A percentile compares a stretch with the other conserved stretches of the same genome.
Evolutionary conservation across 176 grass and related monocot genomes (phyloP).

Genomic region (Zoysia pacifica): DNA sequence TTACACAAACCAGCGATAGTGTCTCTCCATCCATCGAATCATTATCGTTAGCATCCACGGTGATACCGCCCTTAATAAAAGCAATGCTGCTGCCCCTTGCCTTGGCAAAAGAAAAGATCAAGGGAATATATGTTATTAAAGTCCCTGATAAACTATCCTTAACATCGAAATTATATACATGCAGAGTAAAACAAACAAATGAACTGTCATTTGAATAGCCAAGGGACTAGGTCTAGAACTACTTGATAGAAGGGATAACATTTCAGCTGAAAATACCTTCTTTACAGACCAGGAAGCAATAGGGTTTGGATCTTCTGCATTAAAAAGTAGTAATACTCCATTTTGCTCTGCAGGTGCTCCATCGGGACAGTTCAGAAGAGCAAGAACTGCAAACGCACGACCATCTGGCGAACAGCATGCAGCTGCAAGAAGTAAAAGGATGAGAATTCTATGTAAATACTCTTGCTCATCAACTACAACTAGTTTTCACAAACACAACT

Average conservation of each 20-base stretch:
- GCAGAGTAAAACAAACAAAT: conserved; percentile 18
- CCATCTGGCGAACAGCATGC: conserved; percentile 57
- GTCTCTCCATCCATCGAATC: conserved; percentile 30
- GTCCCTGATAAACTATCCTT: neutral
- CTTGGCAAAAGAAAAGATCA: conserved; percentile 42
- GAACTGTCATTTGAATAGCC: neutral
- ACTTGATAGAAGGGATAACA: neutral
- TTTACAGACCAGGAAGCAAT: conserved; percentile 71
- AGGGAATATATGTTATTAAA: neutral
- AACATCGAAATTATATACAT: neutral
- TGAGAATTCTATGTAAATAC: conserved; percentile 31
- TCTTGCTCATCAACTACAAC: neutral
- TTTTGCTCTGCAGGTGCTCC: conserved; percentile 45
- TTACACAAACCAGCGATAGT: conserved; percentile 62
- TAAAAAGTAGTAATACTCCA: conserved; percentile 75
- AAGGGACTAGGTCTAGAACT: conserved; percentile 13
- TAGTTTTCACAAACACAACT: neutral
- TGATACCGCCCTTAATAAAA: conserved; percentile 58
- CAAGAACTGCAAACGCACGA: conserved; percentile 68
- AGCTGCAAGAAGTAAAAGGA: conserved; percentile 52
- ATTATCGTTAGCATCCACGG: conserved; percentile 36
- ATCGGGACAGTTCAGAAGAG: conserved; percentile 46
- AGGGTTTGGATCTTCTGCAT: conserved; percentile 66
- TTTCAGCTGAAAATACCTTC: conserved; percentile 54
- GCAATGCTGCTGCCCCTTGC: conserved; percentile 68